phyloP scores from a whole-genome alignment of 169 alveolate genomes.

The Eimeria praecox region DNA sequence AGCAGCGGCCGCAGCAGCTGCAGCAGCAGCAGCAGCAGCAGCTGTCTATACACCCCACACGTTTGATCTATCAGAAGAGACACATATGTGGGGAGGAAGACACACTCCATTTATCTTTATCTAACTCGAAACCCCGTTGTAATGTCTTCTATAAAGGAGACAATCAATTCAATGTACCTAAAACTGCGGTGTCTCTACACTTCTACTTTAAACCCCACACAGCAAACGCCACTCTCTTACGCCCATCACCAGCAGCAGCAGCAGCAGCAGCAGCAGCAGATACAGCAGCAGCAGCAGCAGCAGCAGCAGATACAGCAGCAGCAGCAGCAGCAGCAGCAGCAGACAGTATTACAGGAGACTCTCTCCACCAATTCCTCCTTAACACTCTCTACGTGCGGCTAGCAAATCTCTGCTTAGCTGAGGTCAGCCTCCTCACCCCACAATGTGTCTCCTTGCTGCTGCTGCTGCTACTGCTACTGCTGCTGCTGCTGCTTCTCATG shows the following conservation, averaged over 20 bases:
- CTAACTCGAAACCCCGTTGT: too few species aligned
- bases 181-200: conserved; percentile 22
- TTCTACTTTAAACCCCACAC: conserved; percentile 18
- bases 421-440: conserved; percentile 13
- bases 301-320: background rate
- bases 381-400: conserved; percentile 24
- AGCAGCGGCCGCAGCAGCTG: background rate
- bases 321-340: too few species aligned
- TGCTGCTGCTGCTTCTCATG: too few species aligned
- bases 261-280: too few species aligned
- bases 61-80: background rate
- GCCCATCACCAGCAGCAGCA: too few species aligned
- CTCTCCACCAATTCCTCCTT: conserved; percentile 14
- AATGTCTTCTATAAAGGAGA: conserved; percentile 58
- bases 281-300: background rate
- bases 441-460: background rate
- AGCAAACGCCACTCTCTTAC: background rate
- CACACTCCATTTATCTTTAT: too few species aligned
- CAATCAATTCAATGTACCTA: background rate
- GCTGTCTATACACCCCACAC: conserved; percentile 20
- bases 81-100: background rate
- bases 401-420: conserved; percentile 8
- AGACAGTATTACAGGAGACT: background rate
- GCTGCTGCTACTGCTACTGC: background rate
- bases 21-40: background rate